Percentiles rank a stretch among this genome's conserved stretches.
phyloP scores from a whole-genome alignment of 2,329 filamentous ascomycete genomes.

The Aspergillus fumigatiaffinis region DNA sequence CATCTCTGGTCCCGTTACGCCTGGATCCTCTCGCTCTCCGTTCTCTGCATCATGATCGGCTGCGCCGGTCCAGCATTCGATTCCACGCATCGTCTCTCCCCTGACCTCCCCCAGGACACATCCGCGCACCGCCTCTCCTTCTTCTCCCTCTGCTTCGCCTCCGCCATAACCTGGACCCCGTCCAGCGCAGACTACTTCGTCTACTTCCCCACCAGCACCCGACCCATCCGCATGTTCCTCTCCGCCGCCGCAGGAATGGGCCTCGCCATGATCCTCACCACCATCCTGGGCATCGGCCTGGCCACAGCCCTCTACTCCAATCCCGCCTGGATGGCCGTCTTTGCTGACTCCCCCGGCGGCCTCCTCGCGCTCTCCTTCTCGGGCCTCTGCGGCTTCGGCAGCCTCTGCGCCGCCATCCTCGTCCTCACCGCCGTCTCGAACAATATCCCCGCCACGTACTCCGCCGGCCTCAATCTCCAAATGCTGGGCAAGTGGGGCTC shows the following conservation, averaged over 20 bases:
- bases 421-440: slow-evolving; percentile 40
- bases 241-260: slow-evolving; percentile 34
- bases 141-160: slow-evolving; percentile 32
- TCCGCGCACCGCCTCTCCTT: slow-evolving; percentile 31
- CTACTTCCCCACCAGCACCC: slow-evolving; percentile 35
- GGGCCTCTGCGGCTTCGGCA: slow-evolving; percentile 36
- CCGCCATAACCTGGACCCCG: slow-evolving; percentile 29
- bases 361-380: slow-evolving; percentile 34
- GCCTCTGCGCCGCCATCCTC: slow-evolving; percentile 40
- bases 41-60: slow-evolving; percentile 37
- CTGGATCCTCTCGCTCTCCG: slow-evolving; percentile 5
- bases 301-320: slow-evolving; percentile 31
- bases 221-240: slow-evolving; percentile 30
- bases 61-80: slow-evolving; percentile 35
- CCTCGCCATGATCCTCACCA: slow-evolving; percentile 28
- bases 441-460: slow-evolving; percentile 42
- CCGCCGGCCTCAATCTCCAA: slow-evolving; percentile 40
- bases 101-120: slow-evolving; percentile 18
- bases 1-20: slow-evolving; percentile 39
- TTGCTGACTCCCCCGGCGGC: slow-evolving; percentile 27
- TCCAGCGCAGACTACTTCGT: slow-evolving; percentile 41
- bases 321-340: slow-evolving; percentile 27
- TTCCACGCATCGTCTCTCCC: slow-evolving; percentile 19
- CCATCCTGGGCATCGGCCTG: slow-evolving; percentile 38
- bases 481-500: slow-evolving; percentile 34